Evolutionary conservation across 139 green algal species (phyloP), one percentile per base, ranked within the genome.

Genomic region (Tetraselmis striata): DNA sequence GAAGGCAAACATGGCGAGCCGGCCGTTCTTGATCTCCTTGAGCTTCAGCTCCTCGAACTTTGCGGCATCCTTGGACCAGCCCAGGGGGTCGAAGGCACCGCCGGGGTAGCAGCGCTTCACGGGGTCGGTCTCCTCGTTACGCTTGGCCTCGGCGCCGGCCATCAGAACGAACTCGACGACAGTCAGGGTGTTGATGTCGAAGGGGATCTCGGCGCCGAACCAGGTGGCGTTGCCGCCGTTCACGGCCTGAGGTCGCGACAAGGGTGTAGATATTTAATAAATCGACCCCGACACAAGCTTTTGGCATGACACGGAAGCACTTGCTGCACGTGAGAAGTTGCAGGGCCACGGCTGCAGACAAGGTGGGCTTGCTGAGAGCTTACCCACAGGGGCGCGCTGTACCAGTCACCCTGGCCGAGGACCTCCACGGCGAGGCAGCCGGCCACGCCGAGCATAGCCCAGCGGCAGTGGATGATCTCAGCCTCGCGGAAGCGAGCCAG

Each of bases 11-110:
- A 89, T 88, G 23, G 86, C 92, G 23, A 97, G 87, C 81, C 93
- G 90, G 77, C 93, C 95, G 87, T 98, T 98, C 93, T 97, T 97
- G 83, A 98, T 90, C 92, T 98, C 94, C 91, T 96, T 96, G 27
- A 92, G 79, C 79, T 89, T 96, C 26, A 92, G 79, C 79, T 89
- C 84, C 31, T 95, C 90, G n/a, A 80, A 89, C 83, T 23, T 79
- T 82, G 86, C 83, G 75, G 86, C 79, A 85, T 89, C 92, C 90
- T 97, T 97, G 87, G 88, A 85, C 80, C 95, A 89, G 87, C 93
- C 93, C 28, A 96, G 77, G 75, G 95, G 95, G 93, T 98, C 93
- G 82, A 98, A 98, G 59, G 90, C 83, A 82, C 94, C 94, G 59
- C 93, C 92, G 30, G 93, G 93, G 92, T 97, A 97, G 79, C 92